These are phyloP conservation scores for Colletotrichum falcatum DNA, from an alignment of 2,329 filamentous ascomycete species.

Conservation along the genomic window DNA sequence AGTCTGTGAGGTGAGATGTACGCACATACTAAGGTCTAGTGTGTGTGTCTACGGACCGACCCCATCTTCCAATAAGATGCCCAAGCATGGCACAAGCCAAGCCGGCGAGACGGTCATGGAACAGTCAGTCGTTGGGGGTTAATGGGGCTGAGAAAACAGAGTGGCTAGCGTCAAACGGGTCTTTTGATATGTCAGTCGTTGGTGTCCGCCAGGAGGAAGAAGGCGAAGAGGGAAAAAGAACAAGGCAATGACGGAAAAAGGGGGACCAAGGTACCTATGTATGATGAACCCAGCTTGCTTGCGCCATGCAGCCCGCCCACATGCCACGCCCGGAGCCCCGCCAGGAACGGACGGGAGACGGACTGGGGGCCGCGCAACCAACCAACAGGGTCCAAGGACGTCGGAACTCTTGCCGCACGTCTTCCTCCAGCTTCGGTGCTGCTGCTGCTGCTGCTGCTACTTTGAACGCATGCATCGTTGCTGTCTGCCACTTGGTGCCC, in stretches of 20 bases:
- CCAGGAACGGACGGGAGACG: slow-evolving; percentile 16
- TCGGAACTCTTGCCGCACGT: slow-evolving; percentile 13
- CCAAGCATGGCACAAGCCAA: too few species aligned
- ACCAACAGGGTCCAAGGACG: slow-evolving; percentile 37
- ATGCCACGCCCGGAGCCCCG: slow-evolving; percentile 32
- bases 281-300: slow-evolving; percentile 11
- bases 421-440: slow-evolving; percentile 6
- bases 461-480: too few species aligned
- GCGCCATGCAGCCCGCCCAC: slow-evolving; percentile 39
- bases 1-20: slow-evolving; percentile 28
- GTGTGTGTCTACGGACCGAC: not conserved
- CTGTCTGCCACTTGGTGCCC: not conserved
- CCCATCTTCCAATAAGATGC: not conserved
- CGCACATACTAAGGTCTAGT: not conserved
- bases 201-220: not conserved
- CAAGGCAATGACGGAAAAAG: not conserved
- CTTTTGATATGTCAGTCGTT: not conserved
- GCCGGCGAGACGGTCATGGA: not conserved
- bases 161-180: not conserved
- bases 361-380: slow-evolving; percentile 36
- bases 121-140: not conserved
- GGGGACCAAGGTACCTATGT: not conserved
- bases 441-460: too few species aligned
- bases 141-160: not conserved
- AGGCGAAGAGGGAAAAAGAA: not conserved